These are phyloP conservation scores for Leccinum incarnatum DNA, from an alignment of 768 basidiomycete genomes.

Conservation along the genomic window DNA sequence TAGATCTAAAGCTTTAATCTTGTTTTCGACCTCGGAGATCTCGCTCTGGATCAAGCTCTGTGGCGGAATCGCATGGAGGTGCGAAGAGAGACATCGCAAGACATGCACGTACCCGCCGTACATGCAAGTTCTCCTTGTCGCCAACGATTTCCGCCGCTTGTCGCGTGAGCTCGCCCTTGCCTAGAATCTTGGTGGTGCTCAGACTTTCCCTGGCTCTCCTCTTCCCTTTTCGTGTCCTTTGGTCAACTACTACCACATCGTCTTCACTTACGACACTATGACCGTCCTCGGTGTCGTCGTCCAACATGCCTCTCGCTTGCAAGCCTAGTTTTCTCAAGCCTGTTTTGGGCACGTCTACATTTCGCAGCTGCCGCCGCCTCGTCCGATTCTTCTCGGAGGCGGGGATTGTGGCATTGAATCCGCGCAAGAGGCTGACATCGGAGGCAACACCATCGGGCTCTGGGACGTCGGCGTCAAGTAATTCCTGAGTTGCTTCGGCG, in stretches of 20 bases:
- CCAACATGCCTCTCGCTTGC: conserved; percentile 68
- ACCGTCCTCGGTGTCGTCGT: conserved; percentile 49
- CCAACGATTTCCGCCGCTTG: conserved; percentile 83
- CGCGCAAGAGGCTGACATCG: conserved; percentile 78
- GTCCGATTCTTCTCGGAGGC: conserved; percentile 77
- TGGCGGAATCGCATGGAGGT: conserved; percentile 8
- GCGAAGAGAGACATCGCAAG: conserved; percentile 2
- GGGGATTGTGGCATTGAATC: conserved; percentile 94
- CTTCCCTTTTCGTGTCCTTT: conserved; percentile 35
- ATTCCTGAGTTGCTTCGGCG: conserved; percentile 75
- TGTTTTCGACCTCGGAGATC: conserved; percentile 83
- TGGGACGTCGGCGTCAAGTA: conserved; percentile 69
- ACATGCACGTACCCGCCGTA: conserved; percentile 61
- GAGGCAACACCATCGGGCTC: conserved; percentile 69
- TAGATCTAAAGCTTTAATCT: conserved; percentile 81
- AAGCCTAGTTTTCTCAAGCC: conserved; percentile 81
- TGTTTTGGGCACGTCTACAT: conserved; percentile 68
- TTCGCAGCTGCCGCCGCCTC: conserved; percentile 75
- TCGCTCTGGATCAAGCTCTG: conserved; percentile 86
- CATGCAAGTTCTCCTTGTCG: conserved; percentile 92
- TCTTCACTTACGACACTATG: conserved; percentile 74
- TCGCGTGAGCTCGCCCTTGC: conserved; percentile 78
- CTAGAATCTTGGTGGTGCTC: conserved; percentile 66
- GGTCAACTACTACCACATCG: conserved; percentile 60
- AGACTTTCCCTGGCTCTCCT: conserved; percentile 62